phyloP scores from a whole-genome alignment of 768 basidiomycete species.

The Sarcomyxa edulis region DNA sequence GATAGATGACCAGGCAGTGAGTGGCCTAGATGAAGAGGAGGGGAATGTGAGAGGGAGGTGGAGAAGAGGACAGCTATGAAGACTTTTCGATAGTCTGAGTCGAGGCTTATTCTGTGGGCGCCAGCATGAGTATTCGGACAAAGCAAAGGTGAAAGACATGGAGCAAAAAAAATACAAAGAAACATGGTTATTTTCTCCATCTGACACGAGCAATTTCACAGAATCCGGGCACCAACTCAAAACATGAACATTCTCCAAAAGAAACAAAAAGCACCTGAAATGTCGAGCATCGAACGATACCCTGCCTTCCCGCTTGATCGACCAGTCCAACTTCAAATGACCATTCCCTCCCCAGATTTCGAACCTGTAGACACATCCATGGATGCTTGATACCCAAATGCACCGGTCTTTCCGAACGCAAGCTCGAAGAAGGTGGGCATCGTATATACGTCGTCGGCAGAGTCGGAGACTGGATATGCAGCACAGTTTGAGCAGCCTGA shows the following conservation, averaged over 20 bases:
- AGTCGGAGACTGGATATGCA: conserved; percentile 79
- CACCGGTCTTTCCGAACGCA: conserved; percentile 5
- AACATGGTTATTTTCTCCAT: too few species aligned
- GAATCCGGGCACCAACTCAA: too few species aligned
- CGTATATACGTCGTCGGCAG: conserved; percentile 63
- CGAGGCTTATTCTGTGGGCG: conserved; percentile 53
- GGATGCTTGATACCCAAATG: conserved; percentile 60
- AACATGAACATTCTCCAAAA: conserved; percentile 2
- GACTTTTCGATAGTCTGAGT: conserved; percentile 32
- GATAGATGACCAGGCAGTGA: conserved; percentile 71
- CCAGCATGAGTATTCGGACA: too few species aligned
- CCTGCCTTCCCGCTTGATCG: conserved; percentile 54
- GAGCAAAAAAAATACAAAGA: too few species aligned
- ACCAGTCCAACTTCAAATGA: conserved; percentile 72
- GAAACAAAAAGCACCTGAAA: conserved; percentile 58
- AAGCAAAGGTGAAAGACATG: too few species aligned
- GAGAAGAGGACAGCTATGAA: conserved; percentile 46
- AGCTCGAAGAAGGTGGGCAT: conserved; percentile 36
- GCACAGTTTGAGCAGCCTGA: conserved; percentile 56
- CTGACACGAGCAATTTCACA: too few species aligned
- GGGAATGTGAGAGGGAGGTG: conserved; percentile 72
- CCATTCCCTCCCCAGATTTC: conserved; percentile 64
- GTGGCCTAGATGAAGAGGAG: conserved; percentile 40
- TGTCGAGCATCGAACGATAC: conserved; percentile 65
- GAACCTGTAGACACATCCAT: conserved; percentile 75